phyloP scores from a whole-genome alignment of 805 yeast genomes.

The Zygosaccharomyces lentus region DNA sequence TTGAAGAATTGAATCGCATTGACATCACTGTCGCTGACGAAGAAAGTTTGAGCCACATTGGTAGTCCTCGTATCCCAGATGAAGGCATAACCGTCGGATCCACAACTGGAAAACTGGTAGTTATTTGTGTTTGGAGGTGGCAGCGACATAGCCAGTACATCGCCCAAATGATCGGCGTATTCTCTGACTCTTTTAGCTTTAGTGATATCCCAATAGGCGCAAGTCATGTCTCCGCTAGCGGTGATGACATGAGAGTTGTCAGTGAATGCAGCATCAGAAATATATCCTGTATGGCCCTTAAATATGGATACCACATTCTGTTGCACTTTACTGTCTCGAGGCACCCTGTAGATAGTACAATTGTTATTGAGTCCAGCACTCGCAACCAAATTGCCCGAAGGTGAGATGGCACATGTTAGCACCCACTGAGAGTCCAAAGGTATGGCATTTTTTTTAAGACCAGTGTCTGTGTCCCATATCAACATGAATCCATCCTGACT shows the following conservation, averaged over 20 bases:
- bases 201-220: conserved; percentile 73
- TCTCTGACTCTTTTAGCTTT: conserved; percentile 51
- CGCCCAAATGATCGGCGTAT: conserved; percentile 67
- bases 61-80: conserved; percentile 62
- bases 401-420: conserved; percentile 66
- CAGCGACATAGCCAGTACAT: conserved; percentile 51
- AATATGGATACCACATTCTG: conserved; percentile 49
- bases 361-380: conserved; percentile 80
- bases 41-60: conserved; percentile 46
- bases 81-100: conserved; percentile 64
- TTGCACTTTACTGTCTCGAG: conserved; percentile 34
- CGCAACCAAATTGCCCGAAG: conserved; percentile 62
- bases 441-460: conserved; percentile 65
- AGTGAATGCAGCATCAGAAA: conserved; percentile 70
- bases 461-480: conserved; percentile 76
- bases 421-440: conserved; percentile 77
- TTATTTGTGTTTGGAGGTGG: conserved; percentile 23
- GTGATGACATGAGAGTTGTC: conserved; percentile 55
- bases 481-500: conserved; percentile 85
- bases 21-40: conserved; percentile 59
- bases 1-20: conserved; percentile 61
- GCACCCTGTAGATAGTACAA: conserved; percentile 61
- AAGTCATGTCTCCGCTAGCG: conserved; percentile 78
- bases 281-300: conserved; percentile 80
- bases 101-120: conserved; percentile 52